Evolutionary conservation across 495 filamentous ascomycete species (phyloP).

Genomic region (Neurospora tetrasperma): DNA sequence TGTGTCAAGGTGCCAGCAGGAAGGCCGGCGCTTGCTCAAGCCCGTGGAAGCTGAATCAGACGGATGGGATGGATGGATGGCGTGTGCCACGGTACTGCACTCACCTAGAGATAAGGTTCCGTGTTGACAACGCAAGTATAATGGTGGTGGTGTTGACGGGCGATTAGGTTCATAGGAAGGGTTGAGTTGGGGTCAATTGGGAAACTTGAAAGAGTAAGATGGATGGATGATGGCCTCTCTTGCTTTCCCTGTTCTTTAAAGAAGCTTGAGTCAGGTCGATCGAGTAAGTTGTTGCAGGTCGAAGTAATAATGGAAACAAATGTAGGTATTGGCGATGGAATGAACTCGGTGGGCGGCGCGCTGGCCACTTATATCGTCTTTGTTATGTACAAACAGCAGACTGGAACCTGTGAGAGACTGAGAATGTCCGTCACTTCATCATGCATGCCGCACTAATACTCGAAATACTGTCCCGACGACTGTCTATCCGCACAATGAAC

Average conservation of each 20-base stretch:
- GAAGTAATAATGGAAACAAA: constrained; percentile 3
- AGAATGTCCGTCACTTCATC: background rate
- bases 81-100: background rate
- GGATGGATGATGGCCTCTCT: no score
- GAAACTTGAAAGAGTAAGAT: background rate
- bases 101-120: background rate
- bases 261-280: background rate
- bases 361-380: constrained; percentile 21
- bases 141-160: background rate
- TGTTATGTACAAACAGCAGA: background rate
- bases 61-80: background rate
- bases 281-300: background rate
- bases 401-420: background rate
- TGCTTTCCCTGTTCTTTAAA: background rate
- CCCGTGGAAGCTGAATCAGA: background rate
- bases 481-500: constrained; percentile 1
- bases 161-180: background rate
- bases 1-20: background rate
- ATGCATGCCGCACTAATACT: constrained; percentile 1
- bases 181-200: constrained; percentile 6
- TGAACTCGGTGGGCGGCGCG: constrained; percentile 5
- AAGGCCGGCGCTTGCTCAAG: background rate
- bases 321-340: background rate
- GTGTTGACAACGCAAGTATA: background rate
- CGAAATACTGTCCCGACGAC: constrained; percentile 1